A percentile compares a stretch with the other conserved stretches of the same genome.
Evolutionary conservation across 108 stramenopile species (phyloP).

Genomic region (Licmophora abbreviata): DNA sequence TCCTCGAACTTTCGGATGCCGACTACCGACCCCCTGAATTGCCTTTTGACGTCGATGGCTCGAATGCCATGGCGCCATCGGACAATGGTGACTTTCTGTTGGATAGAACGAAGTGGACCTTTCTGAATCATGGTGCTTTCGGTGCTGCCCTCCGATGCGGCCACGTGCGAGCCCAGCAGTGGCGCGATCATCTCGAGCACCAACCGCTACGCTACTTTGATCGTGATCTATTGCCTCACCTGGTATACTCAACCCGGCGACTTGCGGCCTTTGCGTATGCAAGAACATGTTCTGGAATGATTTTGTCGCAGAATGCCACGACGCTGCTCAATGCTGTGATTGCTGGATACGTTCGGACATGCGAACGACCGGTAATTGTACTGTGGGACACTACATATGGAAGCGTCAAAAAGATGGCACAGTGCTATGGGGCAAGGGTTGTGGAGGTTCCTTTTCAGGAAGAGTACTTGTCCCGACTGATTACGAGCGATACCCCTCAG

Average conservation of each 20-base stretch:
- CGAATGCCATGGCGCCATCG: no score
- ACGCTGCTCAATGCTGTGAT: constrained; percentile 56
- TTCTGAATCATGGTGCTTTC: constrained; percentile 44
- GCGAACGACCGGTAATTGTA: constrained; percentile 27
- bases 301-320: constrained; percentile 43
- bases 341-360: constrained; percentile 34
- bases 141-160: constrained; percentile 52
- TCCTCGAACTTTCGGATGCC: constrained; percentile 28
- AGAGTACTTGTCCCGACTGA: constrained; percentile 13
- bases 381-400: constrained; percentile 68
- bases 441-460: constrained; percentile 56
- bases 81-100: not conserved
- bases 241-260: constrained; percentile 42
- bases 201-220: constrained; percentile 71
- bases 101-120: constrained; percentile 17
- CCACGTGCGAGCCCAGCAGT: constrained; percentile 44
- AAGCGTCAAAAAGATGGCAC: constrained; percentile 64
- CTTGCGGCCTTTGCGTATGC: constrained; percentile 39
- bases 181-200: constrained; percentile 50
- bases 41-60: constrained; percentile 48
- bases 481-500: constrained; percentile 11
- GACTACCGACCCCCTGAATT: constrained; percentile 37
- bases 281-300: constrained; percentile 19
- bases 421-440: constrained; percentile 31
- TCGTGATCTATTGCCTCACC: constrained; percentile 56